Conservation (phyloP, 78 protist genomes). For the slime mould (Dictyostelium discoideum) region DNA sequence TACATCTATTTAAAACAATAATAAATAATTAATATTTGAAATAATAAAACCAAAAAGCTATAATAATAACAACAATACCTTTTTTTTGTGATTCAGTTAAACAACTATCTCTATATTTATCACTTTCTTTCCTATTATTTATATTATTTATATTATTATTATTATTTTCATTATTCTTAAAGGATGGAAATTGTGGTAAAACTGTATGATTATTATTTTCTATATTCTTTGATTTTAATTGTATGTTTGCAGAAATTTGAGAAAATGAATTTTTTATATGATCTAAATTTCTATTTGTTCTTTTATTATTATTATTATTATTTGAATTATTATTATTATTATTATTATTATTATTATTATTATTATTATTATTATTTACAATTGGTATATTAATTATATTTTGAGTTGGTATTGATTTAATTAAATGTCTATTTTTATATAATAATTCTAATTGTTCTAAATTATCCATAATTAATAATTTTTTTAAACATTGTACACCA, state of each 20-base stretch:
- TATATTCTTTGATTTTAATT: constrained; percentile 15
- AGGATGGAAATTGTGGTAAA: not conserved
- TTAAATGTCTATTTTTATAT: constrained; percentile 18
- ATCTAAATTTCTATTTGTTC: constrained; percentile 12
- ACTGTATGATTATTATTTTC: constrained; percentile 28
- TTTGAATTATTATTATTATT: not conserved
- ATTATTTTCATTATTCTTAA: not conserved
- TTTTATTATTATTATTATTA: not conserved
- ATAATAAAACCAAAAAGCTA: too few species aligned
- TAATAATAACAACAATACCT: constrained; percentile 6
- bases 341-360: not conserved
- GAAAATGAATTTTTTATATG: constrained; percentile 10
- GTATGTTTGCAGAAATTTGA: constrained; percentile 7
- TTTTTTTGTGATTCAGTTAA: constrained; percentile 43
- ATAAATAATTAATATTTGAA: not conserved
- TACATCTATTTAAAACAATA: not conserved
- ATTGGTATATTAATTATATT: not conserved
- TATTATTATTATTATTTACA: not conserved
- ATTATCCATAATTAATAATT: constrained; percentile 24
- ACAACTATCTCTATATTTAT: constrained; percentile 50
- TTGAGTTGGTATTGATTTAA: not conserved
- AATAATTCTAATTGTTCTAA: constrained; percentile 23
- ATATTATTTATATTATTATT: not conserved
- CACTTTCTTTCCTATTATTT: not conserved
- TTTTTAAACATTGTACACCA: constrained; percentile 67